These are phyloP conservation scores for Pyrus hybrid DNA, from an alignment of 331 rosid genomes.

Conservation along the genomic window DNA sequence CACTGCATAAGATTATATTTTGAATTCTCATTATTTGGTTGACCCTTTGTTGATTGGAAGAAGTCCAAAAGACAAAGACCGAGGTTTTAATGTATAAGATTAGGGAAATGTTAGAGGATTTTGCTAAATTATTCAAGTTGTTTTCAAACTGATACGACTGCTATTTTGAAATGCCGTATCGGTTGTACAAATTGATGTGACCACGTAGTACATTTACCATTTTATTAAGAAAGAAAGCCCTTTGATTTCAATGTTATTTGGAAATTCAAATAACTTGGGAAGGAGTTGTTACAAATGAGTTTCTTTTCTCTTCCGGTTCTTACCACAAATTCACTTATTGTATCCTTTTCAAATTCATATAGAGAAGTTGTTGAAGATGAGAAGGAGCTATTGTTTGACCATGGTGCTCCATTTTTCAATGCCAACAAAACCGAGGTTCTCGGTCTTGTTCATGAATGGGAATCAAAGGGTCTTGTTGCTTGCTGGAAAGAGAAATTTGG, in stretches of 20 bases:
- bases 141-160: background rate
- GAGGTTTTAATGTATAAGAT: background rate
- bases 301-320: background rate
- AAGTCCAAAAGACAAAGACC: background rate
- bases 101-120: background rate
- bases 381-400: constrained; percentile 74
- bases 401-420: constrained; percentile 81
- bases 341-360: constrained; percentile 9
- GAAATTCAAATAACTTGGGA: background rate
- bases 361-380: constrained; percentile 82
- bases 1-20: background rate
- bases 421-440: constrained; percentile 49
- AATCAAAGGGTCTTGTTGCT: constrained; percentile 63
- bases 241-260: background rate
- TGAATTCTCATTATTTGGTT: background rate
- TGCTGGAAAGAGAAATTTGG: constrained; percentile 78
- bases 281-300: background rate
- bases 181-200: background rate
- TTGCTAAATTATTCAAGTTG: background rate
- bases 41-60: background rate
- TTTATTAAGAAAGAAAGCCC: background rate
- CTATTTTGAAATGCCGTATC: background rate
- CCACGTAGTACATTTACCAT: background rate
- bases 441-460: constrained; percentile 66
- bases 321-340: background rate